Base-by-base conservation (phyloP, 495 filamentous ascomycete genomes). In the Corynascus novoguineensis region DNA sequence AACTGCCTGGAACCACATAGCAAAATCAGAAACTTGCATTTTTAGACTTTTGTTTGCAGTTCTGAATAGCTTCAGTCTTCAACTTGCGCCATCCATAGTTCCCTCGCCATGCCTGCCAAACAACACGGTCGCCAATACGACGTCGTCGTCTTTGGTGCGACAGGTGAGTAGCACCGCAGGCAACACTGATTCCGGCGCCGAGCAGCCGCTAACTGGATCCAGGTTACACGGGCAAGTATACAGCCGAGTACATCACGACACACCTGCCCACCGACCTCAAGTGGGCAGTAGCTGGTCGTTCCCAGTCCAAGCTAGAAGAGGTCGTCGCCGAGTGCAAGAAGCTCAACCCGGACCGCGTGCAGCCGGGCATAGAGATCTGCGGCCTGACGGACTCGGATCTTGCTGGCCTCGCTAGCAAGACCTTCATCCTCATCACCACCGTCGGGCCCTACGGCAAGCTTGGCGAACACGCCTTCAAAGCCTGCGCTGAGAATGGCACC, bases 201-300 rank as follows among this genome's bases (percentile, higher is more conserved):
- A 29, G 15, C 70, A 85, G 14, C n/a, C 81, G 78, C 78, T 90
- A 60, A 87, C 92, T 50, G 9, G 77, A 82, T 21, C 76, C 82
- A 61, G 92, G 92, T 21, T 96, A 95, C 71, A 97, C 92, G 0
- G 92, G 92, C 11, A 84, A 83, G 61, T 74, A 87, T 27, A 85
- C 82, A 34, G 87, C 85, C 40, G 84, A 96, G 68, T 80, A 93
- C 66, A 89, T 96, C 57, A 77, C 86, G 38, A 79, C 79, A 37
- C 71, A 82, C 53, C 79, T 89, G 2, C 90, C 92, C 1, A 92
- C 89, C 8, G 75, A 87, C 67, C 68, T 96, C 24, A 91, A 83
- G 75, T 97, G 92, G 92, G 92, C 91, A 24, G 74, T 96, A 46
- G 89, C 91, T 10, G 92, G 92, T 17, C 86, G 92, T 27, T 92